These are phyloP conservation scores for Adansonia madagascariensis DNA, from an alignment of 441 rosid genomes.

Conservation along the genomic window DNA sequence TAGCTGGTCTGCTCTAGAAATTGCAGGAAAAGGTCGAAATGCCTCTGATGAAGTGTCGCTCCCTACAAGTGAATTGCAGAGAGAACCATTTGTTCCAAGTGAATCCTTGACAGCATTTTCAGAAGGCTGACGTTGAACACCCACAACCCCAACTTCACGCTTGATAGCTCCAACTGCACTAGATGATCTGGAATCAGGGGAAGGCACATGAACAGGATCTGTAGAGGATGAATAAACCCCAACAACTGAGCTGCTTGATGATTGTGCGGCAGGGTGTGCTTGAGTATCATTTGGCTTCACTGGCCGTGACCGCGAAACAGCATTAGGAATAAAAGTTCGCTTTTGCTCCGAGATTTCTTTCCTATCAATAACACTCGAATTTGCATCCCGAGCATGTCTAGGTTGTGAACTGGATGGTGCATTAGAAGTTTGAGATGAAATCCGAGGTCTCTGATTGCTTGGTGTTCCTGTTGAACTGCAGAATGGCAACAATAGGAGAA, in stretches of 20 bases:
- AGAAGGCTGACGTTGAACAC: constrained; percentile 64
- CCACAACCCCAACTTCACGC: constrained; percentile 90
- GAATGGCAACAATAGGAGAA: constrained; percentile 18
- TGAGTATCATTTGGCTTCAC: constrained; percentile 46
- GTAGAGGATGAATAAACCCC: constrained; percentile 87
- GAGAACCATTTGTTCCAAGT: constrained; percentile 42
- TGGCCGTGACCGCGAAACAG: constrained; percentile 44
- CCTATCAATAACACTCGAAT: constrained; percentile 39
- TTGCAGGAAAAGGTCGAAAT: constrained; percentile 52
- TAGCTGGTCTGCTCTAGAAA: constrained; percentile 58
- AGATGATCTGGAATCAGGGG: constrained; percentile 82
- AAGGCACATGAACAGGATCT: constrained; percentile 97
- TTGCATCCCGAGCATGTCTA: constrained; percentile 44
- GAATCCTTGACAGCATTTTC: constrained; percentile 54
- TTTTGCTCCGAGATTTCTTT: constrained; percentile 53
- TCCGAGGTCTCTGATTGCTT: constrained; percentile 38
- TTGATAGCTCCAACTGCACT: constrained; percentile 82
- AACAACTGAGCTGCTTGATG: constrained; percentile 66
- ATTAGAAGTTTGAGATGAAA: constrained; percentile 42
- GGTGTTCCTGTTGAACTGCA: constrained; percentile 53
- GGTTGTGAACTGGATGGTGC: constrained; percentile 42
- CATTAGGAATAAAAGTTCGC: constrained; percentile 32
- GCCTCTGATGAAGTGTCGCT: constrained; percentile 61
- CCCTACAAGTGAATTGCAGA: constrained; percentile 54
- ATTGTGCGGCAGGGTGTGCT: constrained; percentile 41